Evolutionary conservation across 306 rosid species (phyloP), one percentile per base, ranked within the genome.

Genomic region (Nissolia schottii): DNA sequence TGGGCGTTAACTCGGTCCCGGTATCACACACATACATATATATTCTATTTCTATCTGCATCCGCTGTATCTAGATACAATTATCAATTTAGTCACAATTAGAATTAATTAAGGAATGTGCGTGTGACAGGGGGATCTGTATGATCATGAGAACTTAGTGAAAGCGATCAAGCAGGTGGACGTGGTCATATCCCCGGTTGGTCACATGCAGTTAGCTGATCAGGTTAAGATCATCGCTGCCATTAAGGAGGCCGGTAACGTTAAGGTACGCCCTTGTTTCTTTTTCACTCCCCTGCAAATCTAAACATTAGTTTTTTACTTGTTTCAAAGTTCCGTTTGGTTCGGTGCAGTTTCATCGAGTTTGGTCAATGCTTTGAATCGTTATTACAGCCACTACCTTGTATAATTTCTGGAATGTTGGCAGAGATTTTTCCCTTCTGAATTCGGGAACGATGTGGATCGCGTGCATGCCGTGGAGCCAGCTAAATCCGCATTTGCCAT

Each of bases 341-440:
- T n/a, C n/a, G n/a, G n/a, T n/a, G n/a, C n/a, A n/a, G n/a, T n/a
- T n/a, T n/a, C n/a, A n/a, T n/a, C n/a, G n/a, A n/a, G n/a, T n/a
- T n/a, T n/a, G n/a, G n/a, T n/a, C n/a, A n/a, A n/a, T n/a, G n/a
- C n/a, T n/a, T n/a, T n/a, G n/a, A n/a, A n/a, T n/a, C n/a, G n/a
- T n/a, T n/a, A n/a, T n/a, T n/a, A n/a, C n/a, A n/a, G n/a, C n/a
- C n/a, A n/a, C n/a, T n/a, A n/a, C n/a, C n/a, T n/a, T n/a, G n/a
- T 35, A 50, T 19, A n/a, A n/a, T n/a, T n/a, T n/a, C n/a, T n/a
- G n/a, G n/a, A 46, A 12, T 35, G 15, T 73, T 43, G 0, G 7
- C 76, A 94, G 99, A 91, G 97, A 65, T 94, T 94, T 68, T 89
- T 89, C 12, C 99, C 99, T 7, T 89, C 99, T 0, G 99, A 94